phyloP scores from a whole-genome alignment of 2,329 filamentous ascomycete genomes.

The Claviceps paspali region DNA sequence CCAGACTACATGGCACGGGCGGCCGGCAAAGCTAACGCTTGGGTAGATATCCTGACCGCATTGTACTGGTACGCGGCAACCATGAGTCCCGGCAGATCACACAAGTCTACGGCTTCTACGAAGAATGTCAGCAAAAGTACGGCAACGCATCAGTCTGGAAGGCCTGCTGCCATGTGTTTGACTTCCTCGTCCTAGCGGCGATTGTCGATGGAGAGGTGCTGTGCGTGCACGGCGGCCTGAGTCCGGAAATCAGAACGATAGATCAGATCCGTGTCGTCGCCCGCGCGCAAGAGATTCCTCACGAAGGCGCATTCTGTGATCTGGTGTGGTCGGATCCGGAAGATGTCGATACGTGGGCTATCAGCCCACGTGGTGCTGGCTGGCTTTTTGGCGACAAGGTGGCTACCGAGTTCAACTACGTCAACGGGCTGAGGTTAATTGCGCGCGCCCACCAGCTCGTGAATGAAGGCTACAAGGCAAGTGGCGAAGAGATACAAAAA shows the following conservation, averaged over 20 bases:
- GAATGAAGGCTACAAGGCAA: slow-evolving; percentile 92
- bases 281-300: slow-evolving; percentile 91
- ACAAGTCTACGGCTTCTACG: slow-evolving; percentile 98
- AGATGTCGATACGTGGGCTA: slow-evolving; percentile 89
- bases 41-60: slow-evolving; percentile 74
- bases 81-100: slow-evolving; percentile 97
- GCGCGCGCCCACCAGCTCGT: slow-evolving; percentile 95
- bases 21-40: not conserved
- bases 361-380: slow-evolving; percentile 88
- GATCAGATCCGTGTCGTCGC: slow-evolving; percentile 99
- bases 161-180: slow-evolving; percentile 98
- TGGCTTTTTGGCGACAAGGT: slow-evolving; percentile 98
- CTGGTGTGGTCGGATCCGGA: slow-evolving; percentile 97
- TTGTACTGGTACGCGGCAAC: slow-evolving; percentile 93
- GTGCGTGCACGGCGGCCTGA: slow-evolving; percentile 87
- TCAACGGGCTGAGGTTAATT: slow-evolving; percentile 92
- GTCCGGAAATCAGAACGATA: slow-evolving; percentile 86
- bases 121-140: slow-evolving; percentile 95
- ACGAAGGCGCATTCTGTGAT: slow-evolving; percentile 97
- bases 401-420: slow-evolving; percentile 91
- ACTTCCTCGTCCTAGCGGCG: slow-evolving; percentile 89
- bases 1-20: not conserved
- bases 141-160: slow-evolving; percentile 99
- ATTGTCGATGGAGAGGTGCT: slow-evolving; percentile 98
- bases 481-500: not conserved